Base-by-base conservation (phyloP, 2,329 filamentous ascomycete genomes). In the Leptographium wingfieldii region DNA sequence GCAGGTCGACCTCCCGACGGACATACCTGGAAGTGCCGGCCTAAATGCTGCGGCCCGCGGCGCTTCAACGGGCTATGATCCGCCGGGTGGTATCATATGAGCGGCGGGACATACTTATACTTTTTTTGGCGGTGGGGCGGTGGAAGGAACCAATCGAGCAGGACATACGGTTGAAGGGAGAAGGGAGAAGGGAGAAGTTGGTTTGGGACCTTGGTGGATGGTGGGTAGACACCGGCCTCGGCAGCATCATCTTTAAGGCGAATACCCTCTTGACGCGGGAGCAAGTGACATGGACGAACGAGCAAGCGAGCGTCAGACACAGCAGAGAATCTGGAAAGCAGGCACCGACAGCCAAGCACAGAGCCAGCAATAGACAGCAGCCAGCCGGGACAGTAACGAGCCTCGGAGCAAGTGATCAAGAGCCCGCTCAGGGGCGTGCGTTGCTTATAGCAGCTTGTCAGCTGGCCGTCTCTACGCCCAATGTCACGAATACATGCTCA, bases 1-100 rank as follows among this genome's bases (percentile, higher is more conserved):
- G 11, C 74, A 74, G 57, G 73, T 73, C 29, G 80, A 83, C 57
- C 61, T 67, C 11, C 65, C 67, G 2, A 69, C 65, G 19, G 78
- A 80, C 53, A 73, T 75, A 1, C 79, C 79, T 11, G 80, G 80
- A 19, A 82, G 80, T 63, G 80, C 79, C 7, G 80, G 80, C 12
- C 69, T 83, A 31, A 74, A 73, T 11, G 65, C 67, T 35, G 72
- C 72, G 29, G 74, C 75, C 1, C 73, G 78, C 58, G 77, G 79
- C 19, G 71, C 72, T 12, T 72, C 73, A 22, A 73, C 72, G 29
- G 74, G 73, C 29, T 83, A 83, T 66, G 80, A 83, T 65, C 81
- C 80, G 22, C 81, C 81, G 2, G 81, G 81, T 49, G 81, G 81
- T 52, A 84, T 84, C 65, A 83, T 84, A 69, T 83, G 57, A 63